phyloP scores from a whole-genome alignment of 1,284 basidiomycete genomes.

The Ganoderma lucidum region DNA sequence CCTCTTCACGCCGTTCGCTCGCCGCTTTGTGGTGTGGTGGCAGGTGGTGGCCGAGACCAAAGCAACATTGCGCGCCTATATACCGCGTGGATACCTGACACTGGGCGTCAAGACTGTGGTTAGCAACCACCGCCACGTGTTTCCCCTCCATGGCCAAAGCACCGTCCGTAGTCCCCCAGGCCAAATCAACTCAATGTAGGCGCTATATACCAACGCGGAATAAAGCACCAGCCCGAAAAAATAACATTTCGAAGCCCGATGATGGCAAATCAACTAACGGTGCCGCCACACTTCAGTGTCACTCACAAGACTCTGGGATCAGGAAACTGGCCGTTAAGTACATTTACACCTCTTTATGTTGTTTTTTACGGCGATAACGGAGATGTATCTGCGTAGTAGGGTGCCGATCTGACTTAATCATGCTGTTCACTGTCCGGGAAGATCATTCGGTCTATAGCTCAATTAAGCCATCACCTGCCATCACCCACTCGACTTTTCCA shows the following conservation, averaged over 20 bases:
- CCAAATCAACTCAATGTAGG: background rate
- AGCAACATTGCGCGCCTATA: background rate
- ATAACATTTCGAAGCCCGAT: background rate
- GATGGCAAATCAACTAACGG: background rate
- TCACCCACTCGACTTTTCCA: background rate
- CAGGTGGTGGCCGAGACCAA: background rate
- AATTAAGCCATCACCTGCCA: background rate
- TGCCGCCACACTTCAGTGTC: background rate
- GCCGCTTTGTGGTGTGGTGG: background rate
- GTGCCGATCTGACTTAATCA: background rate
- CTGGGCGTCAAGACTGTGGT: slow-evolving; percentile 5
- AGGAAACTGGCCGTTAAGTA: background rate
- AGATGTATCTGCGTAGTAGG: background rate
- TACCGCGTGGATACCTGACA: slow-evolving; percentile 6
- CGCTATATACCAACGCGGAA: background rate
- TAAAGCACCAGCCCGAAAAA: background rate
- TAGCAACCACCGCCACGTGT: slow-evolving; percentile 3
- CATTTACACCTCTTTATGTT: background rate
- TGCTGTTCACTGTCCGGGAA: background rate
- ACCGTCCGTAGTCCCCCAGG: background rate
- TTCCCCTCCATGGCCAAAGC: background rate
- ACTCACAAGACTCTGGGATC: background rate
- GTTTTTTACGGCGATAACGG: background rate
- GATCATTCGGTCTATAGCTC: background rate
- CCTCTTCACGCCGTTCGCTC: background rate